Evolutionary conservation across 1,284 basidiomycete species (phyloP), one percentile per base, ranked within the genome.

Genomic region (Albatrellus sp.): DNA sequence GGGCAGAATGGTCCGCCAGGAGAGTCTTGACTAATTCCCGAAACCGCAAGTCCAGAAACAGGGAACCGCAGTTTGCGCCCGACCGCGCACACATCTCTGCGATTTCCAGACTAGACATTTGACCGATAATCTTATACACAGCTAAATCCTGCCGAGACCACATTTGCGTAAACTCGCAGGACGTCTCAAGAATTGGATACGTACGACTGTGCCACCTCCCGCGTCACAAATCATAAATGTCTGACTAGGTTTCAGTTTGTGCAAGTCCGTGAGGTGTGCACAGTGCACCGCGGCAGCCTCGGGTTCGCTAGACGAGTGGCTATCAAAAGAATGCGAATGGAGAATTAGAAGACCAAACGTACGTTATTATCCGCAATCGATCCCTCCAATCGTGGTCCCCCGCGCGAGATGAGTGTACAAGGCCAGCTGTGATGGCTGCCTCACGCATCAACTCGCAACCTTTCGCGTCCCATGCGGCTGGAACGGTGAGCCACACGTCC

Each of bases 281-380:
- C 85, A 89, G 48, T 90, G 85, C 2, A 89, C 81, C 13, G 87
- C 87, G 12, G 86, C 86, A 1, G 87, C 86, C 60, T 89, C 87
- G 13, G 85, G 83, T 55, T 90, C 86, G 20, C 75, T 78, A 48
- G 2, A 47, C 32, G 40, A 20, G 24, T 24, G 24, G 24, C 17
- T 38, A 14, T 40, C 52, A 38, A 53, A 41, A 11, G 20, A 34
- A 30, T 12, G 12, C 36, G 12, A 45, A 39, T 37, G 48, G 43
- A 40, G 30, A 13, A 45, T 38, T 31, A 36, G 33, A 7, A 36
- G 33, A 10, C 17, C 17, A 20, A 24, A 55, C 68, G 35, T 54
- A 77, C 63, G 83, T 88, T 57, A 90, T 89, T 48, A 90, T 86
- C 38, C 72, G 72, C 31, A 90, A 64, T 12, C 87, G 75, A 52